A percentile compares a stretch with the other conserved stretches of the same genome.
These are phyloP conservation scores for Leccinum truebloodii DNA, from an alignment of 768 basidiomycete species.

Conservation along the genomic window DNA sequence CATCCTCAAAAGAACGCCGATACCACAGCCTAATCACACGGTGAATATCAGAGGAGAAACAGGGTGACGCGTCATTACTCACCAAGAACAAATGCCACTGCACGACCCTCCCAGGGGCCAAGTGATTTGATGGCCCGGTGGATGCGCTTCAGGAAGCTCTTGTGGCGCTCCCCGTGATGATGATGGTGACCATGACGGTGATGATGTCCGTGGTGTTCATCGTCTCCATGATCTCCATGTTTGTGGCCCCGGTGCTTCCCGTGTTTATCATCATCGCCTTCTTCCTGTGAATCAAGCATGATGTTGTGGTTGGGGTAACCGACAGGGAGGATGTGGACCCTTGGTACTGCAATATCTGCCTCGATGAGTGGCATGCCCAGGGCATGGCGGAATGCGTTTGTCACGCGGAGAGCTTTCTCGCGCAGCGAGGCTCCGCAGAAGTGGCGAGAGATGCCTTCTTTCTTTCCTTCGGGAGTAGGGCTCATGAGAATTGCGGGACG, in stretches of 20 bases:
- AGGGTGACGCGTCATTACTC: constrained; percentile 22
- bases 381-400: constrained; percentile 55
- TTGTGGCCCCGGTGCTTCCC: constrained; percentile 7
- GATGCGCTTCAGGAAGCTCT: constrained; percentile 59
- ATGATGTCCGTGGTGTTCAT: constrained; percentile 5
- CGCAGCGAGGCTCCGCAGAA: constrained; percentile 39
- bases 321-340: constrained; percentile 34
- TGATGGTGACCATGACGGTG: constrained; percentile 19
- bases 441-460: constrained; percentile 23
- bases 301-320: constrained; percentile 4
- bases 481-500: constrained; percentile 14
- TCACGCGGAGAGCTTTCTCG: constrained; percentile 51
- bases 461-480: constrained; percentile 12
- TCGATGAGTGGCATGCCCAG: constrained; percentile 56
- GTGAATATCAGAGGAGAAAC: not conserved
- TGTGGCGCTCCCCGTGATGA: constrained; percentile 27
- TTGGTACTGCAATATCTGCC: constrained; percentile 2
- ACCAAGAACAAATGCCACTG: constrained; percentile 84
- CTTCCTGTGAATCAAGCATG: constrained; percentile 9
- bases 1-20: constrained; percentile 82
- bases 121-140: constrained; percentile 66
- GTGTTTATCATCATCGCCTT: constrained; percentile 12
- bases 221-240: not conserved
- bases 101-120: constrained; percentile 81
- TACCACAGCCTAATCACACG: constrained; percentile 62